Base-by-base conservation (phyloP, 2,329 filamentous ascomycete species). In the Bipolaris gigantea region DNA sequence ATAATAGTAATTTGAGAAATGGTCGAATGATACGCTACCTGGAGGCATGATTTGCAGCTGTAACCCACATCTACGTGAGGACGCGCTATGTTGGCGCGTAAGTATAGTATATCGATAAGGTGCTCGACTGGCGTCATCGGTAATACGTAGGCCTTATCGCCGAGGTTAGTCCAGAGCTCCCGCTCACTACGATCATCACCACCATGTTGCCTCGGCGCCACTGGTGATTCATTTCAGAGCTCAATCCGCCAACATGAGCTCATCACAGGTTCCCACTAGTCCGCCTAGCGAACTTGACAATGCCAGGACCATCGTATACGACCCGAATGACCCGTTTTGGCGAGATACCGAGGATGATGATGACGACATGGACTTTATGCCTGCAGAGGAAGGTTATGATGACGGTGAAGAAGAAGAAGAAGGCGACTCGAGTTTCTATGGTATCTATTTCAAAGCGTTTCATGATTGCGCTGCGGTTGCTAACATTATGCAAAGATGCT, bases 291-390 rank as follows among this genome's bases (percentile, higher is more conserved):
- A 73, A 4, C 59, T 56, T 8, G 67, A 64, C 19, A 60, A 64
- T 33, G 61, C 62, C 4, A 62, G 60, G 34, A 66, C 67, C 9
- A 60, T 71, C 18, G 59, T 64, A 4, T 72, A 73, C 62, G 68
- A 72, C 47, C 70, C 67, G 9, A 65, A 50, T 36, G 71, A 71
- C 23, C 66, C 68, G 32, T 70, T 72, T 48, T 73, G 67, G 71
- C 63, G 64, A 48, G 69, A 72, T 52, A 67, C 60, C 36, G 65
- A 69, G 35, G 64, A 66, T 38, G 72, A 73, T 51, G 73, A 73
- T 61, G 76, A 79, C 73, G 79, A 82, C 72, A 80, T 81, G 75
- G 79, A 81, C 58, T 80, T 77, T 70, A 73, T 80, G 63, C 73
- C 76, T 25, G 73, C 76, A 41, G 67, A 75, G 52, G 76, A 77